Evolutionary conservation across 2,329 filamentous ascomycete genomes (phyloP), one percentile per base, ranked within the genome.

Genomic region (Phialophora tarda): DNA sequence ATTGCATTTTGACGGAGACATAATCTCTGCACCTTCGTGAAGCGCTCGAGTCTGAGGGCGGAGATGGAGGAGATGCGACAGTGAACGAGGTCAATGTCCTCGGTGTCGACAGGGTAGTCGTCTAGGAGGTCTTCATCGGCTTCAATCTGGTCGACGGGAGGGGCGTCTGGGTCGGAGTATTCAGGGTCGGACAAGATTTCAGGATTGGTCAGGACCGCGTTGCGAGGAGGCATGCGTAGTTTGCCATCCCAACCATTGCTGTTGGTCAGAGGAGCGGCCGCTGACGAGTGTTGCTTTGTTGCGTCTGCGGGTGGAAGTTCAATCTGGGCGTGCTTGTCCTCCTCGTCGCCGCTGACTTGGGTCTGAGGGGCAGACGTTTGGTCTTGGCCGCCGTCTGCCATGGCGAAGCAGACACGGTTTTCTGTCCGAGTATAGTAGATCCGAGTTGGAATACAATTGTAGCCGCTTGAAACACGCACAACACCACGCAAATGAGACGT

Each of bases 1-100:
- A 99, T 95, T 72, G 87, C 86, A 78, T 99, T 99, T 77, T 99
- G 94, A 57, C 95, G 92, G 23, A 99, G 88, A 76, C 94, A 97
- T 72, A 99, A 82, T 74, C 91, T 84, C 81, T 85, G 83, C 28
- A 93, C 84, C 62, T 91, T 86, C 66, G 83, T 85, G 81, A 99
- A 98, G 67, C 95, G 88, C 68, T 93, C 91, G 56, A 99, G 85
- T n/a, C 82, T 86, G 24, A 99, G 85, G 17, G 89, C 88, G 6
- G 89, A 81, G 72, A 98, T 90, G 34, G 91, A 93, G 24, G 85
- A 81, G 74, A 99, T 86, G 71, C 93, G 91, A 63, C 90, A 90
- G 78, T 98, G 94, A n/a, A 93, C 89, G 67, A 93, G 88, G 75
- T 95, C 91, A 74, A 99, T 94, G 74, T 96, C 92, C 80, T 93